These are phyloP conservation scores for Leccinum glutinopallens DNA, from an alignment of 1,284 basidiomycete species.

Conservation along the genomic window DNA sequence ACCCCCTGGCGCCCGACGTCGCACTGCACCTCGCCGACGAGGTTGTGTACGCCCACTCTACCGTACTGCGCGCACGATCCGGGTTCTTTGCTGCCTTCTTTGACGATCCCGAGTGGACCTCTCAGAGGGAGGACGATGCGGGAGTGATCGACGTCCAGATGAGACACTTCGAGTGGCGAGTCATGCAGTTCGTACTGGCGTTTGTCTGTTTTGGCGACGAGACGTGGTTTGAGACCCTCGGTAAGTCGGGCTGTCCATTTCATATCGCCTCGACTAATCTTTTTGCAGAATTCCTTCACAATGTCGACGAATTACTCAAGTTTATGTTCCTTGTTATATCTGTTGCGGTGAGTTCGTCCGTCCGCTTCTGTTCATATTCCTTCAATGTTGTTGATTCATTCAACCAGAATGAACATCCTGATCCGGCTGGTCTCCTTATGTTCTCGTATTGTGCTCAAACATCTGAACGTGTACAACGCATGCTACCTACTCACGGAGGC, in stretches of 20 bases:
- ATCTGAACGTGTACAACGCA: slow-evolving; percentile 78
- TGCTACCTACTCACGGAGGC: slow-evolving; percentile 85
- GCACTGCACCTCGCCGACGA: slow-evolving; percentile 75
- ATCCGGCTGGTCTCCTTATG: slow-evolving; percentile 86
- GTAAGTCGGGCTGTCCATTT: slow-evolving; percentile 43
- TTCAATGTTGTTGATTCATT: slow-evolving; percentile 13
- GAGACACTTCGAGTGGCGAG: slow-evolving; percentile 74
- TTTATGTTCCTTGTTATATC: slow-evolving; percentile 89
- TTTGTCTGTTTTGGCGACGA: slow-evolving; percentile 85
- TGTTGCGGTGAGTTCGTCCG: slow-evolving; percentile 63
- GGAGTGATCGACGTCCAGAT: slow-evolving; percentile 69
- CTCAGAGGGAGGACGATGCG: slow-evolving; percentile 55
- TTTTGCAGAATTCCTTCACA: slow-evolving; percentile 59
- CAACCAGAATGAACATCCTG: slow-evolving; percentile 81
- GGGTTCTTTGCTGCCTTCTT: slow-evolving; percentile 90
- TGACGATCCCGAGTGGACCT: slow-evolving; percentile 82
- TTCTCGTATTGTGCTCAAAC: slow-evolving; percentile 71
- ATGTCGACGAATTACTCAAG: slow-evolving; percentile 80
- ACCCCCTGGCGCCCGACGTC: slow-evolving; percentile 62
- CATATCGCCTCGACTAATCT: not conserved
- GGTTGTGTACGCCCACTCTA: slow-evolving; percentile 71
- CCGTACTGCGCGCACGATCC: slow-evolving; percentile 80
- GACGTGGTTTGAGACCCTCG: slow-evolving; percentile 74
- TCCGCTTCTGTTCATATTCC: not conserved
- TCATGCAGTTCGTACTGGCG: slow-evolving; percentile 76